Evolutionary conservation across 2,329 filamentous ascomycete species (phyloP), one percentile per base, ranked within the genome.

Genomic region (Trichoderma hamatum): DNA sequence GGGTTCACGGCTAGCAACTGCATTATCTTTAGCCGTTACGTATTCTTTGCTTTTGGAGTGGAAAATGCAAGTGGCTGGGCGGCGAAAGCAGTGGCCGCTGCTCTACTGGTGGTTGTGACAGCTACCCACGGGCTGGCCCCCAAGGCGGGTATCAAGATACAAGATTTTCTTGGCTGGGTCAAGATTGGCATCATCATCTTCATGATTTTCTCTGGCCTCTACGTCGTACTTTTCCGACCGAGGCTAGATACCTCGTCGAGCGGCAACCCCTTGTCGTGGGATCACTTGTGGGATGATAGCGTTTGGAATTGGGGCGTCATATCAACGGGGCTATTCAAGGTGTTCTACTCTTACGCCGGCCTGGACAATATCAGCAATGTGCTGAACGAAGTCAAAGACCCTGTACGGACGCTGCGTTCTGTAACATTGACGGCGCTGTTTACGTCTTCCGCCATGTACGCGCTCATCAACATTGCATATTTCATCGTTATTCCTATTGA

Each of bases 1-100:
- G 88, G 89, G 0, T 91, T 92, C 68, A 91, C 89, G 0, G 88
- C 89, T 0, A 90, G 87, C 73, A 92, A 92, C 74, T 90, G 89
- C 75, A 87, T 92, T 64, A 84, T 92, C 0, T 91, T 91, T 72
- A 88, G 87, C 64, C 87, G 89, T 71, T 91, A 92, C 70, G 81
- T 85, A 0, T 79, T 90, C 0, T 90, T 89, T 72, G 88, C 88
- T 0, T 78, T 88, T 16, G 84, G 83, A 2, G 73, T 84, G 5
- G 78, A 86, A 54, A 78, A 86, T 43, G 82, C 85, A 0, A 83
- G 81, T 1, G 86, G 87, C 58, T 72, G 82, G 14, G 76, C 84
- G 30, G 82, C 85, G 19, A 90, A 90, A 73, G 74, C 79, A 0
- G 79, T 92, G 9, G 88, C 88, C 0, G 82, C 87, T 0, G 84